Base-by-base conservation (phyloP, 768 basidiomycete species). In the Leucosporidium scottii region DNA sequence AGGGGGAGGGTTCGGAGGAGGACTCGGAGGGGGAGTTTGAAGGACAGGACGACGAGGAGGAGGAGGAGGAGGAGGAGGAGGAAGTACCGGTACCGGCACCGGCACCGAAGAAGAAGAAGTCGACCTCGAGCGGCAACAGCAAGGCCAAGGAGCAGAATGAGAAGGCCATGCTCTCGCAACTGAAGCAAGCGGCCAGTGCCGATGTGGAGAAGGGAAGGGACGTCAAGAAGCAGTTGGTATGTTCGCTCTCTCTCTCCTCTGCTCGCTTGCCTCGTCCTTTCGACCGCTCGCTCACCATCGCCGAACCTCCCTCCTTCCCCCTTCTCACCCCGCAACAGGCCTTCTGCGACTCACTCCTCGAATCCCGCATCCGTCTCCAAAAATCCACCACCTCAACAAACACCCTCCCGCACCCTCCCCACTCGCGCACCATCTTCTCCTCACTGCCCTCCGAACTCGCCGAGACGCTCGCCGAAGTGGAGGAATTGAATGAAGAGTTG, bases 341-440 rank as follows among this genome's bases (percentile, higher is more conserved):
- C 4, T 78, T 93, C 47, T 96, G 91, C 89, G 91, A 97, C 77
- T 82, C 83, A 7, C 81, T 97, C 48, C 82, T 97, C 34, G 90
- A 96, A 76, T 85, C 89, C n/a, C 85, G 94, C 47, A 98, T 98
- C 77, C 86, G 86, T 30, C 78, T 96, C 54, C 94, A 97, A 79
- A 97, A 93, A 80, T 84, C 87, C 28, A 81, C 86, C 55, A 74
- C 81, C 2, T 80, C 86, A 17, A 82, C 86, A 9, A 89, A 91
- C 74, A 80, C 80, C 59, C 81, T 96, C 9, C 87, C 89, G 8
- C 51, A 54, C 31, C 66, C 81, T 82, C 80, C 76, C 30, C 73
- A 7, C 27, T 61, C 60, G 36, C 44, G 17, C 15, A 59, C 36
- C 36, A n/a, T 53, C 50, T 67, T 62, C 57, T 59, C 62, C 4